Conservation (phyloP, 345 rosid genomes). For the Tarenaya hassleriana region DNA sequence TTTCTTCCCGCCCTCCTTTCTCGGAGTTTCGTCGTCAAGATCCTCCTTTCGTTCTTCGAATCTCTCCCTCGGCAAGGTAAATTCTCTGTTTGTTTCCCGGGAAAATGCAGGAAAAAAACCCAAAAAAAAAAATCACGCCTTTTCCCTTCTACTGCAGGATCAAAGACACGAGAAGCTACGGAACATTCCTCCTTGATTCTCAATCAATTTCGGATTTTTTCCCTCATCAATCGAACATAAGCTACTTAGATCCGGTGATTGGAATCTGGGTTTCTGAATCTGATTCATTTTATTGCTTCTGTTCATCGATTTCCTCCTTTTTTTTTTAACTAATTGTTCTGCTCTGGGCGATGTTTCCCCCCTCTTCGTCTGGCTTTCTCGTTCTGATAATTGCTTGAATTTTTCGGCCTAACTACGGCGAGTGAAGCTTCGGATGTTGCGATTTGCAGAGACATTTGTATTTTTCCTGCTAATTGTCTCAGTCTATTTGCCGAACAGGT, state of each 20-base stretch:
- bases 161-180: too few relatives aligned
- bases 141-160: not conserved
- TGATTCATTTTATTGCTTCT: not conserved
- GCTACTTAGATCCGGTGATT: not conserved
- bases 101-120: not conserved
- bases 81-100: not conserved
- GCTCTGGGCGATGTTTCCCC: not conserved
- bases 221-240: not conserved
- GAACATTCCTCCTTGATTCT: too few relatives aligned
- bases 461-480: conserved; percentile 2
- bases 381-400: not conserved
- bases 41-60: too few relatives aligned
- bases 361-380: not conserved
- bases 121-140: not conserved
- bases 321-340: not conserved
- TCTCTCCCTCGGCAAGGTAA: not conserved
- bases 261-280: not conserved
- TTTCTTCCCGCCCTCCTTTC: too few relatives aligned
- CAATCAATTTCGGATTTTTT: too few relatives aligned
- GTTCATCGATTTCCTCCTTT: not conserved
- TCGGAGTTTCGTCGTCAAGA: too few relatives aligned
- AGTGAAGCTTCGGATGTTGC: conserved; percentile 4
- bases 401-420: not conserved
- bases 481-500: conserved; percentile 7
- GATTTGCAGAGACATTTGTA: not conserved